Evolutionary conservation across 768 basidiomycete species (phyloP).

Genomic region (Epithele typhae): DNA sequence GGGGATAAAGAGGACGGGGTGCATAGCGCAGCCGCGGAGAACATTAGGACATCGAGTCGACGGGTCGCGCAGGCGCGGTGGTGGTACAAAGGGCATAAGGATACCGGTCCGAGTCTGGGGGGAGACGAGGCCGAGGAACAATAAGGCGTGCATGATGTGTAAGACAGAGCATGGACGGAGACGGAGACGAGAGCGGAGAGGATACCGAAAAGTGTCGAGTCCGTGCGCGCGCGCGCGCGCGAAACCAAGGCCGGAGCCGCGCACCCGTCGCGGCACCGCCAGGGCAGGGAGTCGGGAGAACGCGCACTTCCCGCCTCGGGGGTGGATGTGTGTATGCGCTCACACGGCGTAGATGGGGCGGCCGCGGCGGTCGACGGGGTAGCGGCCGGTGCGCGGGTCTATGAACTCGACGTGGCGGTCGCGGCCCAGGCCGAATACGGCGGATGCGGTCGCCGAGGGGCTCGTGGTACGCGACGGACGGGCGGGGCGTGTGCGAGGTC

Average conservation of each 20-base stretch:
- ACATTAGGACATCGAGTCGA: background rate
- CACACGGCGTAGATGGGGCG: slow-evolving; percentile 43
- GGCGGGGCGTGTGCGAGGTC: slow-evolving; percentile 13
- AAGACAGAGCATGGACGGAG: too few species aligned
- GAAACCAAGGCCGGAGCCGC: too few species aligned
- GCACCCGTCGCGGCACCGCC: too few species aligned
- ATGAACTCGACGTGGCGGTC: slow-evolving; percentile 14
- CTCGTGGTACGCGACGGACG: slow-evolving; percentile 9
- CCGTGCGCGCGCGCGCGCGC: too few species aligned
- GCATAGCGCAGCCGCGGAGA: background rate
- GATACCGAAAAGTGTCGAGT: too few species aligned
- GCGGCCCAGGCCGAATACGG: slow-evolving; percentile 29
- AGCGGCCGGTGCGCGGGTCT: slow-evolving; percentile 24
- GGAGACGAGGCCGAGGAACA: background rate
- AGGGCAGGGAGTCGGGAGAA: too few species aligned
- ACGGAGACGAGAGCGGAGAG: too few species aligned
- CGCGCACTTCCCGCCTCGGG: background rate
- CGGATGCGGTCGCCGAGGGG: slow-evolving; percentile 35
- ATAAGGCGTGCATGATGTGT: too few species aligned
- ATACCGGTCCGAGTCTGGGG: slow-evolving; percentile 1
- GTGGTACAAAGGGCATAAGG: slow-evolving; percentile 4
- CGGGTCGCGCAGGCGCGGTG: background rate
- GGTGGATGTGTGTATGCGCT: slow-evolving; percentile 5
- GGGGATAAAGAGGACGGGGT: background rate
- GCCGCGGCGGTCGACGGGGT: slow-evolving; percentile 51